Percentiles rank a stretch among this genome's conserved stretches.
phyloP scores from a whole-genome alignment of 176 grass and related monocot species.

The Carex cristatella region DNA sequence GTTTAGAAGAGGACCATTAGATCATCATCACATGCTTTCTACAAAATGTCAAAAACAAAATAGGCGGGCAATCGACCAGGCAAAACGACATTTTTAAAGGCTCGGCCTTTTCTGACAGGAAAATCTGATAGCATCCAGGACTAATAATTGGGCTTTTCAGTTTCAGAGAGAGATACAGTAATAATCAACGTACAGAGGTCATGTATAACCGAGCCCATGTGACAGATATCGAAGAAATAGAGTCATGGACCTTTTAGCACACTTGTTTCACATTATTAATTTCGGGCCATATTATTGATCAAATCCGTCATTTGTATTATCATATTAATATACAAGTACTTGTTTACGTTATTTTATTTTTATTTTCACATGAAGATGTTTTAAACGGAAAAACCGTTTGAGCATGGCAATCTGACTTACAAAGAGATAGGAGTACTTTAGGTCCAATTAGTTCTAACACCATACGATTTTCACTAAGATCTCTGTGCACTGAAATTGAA shows the following conservation, averaged over 20 bases:
- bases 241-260: background rate
- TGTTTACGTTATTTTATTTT: too few relatives aligned
- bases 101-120: background rate
- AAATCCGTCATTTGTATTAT: background rate
- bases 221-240: background rate
- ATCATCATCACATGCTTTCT: background rate
- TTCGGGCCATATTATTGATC: background rate
- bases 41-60: background rate
- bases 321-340: too few relatives aligned
- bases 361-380: too few relatives aligned
- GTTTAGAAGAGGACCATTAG: background rate
- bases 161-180: too few relatives aligned
- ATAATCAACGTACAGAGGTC: background rate
- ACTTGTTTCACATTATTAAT: background rate
- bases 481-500: too few relatives aligned
- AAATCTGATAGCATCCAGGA: background rate
- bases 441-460: too few relatives aligned
- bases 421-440: too few relatives aligned
- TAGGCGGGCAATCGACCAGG: background rate
- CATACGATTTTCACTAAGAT: too few relatives aligned
- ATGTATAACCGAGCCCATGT: background rate
- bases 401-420: too few relatives aligned
- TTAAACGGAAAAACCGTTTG: too few relatives aligned
- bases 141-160: too few relatives aligned
- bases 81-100: background rate